These are phyloP conservation scores for Globisporangium abappressorium DNA, from an alignment of 352 stramenopile species.

Conservation along the genomic window DNA sequence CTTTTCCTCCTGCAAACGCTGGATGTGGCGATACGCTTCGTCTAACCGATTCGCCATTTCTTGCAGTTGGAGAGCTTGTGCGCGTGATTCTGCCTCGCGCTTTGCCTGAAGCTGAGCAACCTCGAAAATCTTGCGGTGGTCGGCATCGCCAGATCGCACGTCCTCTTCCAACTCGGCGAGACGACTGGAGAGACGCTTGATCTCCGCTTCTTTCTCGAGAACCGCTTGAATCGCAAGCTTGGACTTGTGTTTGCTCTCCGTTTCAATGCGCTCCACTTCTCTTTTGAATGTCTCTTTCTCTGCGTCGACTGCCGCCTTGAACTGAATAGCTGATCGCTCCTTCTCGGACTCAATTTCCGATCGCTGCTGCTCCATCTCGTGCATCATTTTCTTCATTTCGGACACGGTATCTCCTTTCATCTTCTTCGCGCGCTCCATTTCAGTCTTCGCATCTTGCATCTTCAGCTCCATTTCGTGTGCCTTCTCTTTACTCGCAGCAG, in stretches of 20 bases:
- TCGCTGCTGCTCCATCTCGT: slow-evolving; percentile 37
- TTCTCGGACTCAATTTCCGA: slow-evolving; percentile 11
- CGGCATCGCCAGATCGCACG: slow-evolving; percentile 75
- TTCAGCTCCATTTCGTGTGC: slow-evolving; percentile 52
- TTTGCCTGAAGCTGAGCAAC: slow-evolving; percentile 84
- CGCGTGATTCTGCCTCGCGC: slow-evolving; percentile 61
- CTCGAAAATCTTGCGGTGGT: slow-evolving; percentile 87
- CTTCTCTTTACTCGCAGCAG: slow-evolving; percentile 33
- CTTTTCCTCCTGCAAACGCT: slow-evolving; percentile 60
- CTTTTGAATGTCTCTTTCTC: slow-evolving; percentile 48
- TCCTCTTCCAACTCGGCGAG: slow-evolving; percentile 80
- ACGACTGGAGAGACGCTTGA: slow-evolving; percentile 47
- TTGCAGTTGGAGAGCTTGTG: slow-evolving; percentile 53
- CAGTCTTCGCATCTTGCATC: slow-evolving; percentile 47
- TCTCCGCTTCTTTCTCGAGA: slow-evolving; percentile 76
- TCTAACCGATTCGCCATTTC: slow-evolving; percentile 46
- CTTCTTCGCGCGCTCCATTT: slow-evolving; percentile 47
- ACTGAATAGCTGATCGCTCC: slow-evolving; percentile 15
- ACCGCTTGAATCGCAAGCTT: slow-evolving; percentile 81
- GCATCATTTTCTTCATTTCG: slow-evolving; percentile 40
- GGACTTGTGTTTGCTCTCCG: slow-evolving; percentile 82
- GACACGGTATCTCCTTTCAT: slow-evolving; percentile 49
- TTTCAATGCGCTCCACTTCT: slow-evolving; percentile 66
- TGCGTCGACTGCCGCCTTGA: slow-evolving; percentile 24
- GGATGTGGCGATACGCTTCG: slow-evolving; percentile 39